A percentile compares a stretch with the other conserved stretches of the same genome.
phyloP scores from a whole-genome alignment of 352 stramenopile genomes.

The Pythium rhizo-oryzae region DNA sequence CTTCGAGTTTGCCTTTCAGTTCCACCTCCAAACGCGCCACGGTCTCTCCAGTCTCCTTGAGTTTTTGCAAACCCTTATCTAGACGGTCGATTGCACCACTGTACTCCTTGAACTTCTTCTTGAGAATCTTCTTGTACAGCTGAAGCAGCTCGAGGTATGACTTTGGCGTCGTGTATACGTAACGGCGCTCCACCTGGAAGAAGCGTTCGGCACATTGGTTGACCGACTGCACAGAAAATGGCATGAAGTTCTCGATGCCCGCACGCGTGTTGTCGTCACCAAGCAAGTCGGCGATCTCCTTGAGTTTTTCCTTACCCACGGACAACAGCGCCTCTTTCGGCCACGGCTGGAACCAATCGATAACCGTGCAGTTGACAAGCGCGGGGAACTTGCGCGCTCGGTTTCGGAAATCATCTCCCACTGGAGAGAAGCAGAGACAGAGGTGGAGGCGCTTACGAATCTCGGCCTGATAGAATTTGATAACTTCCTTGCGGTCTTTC shows the following conservation, averaged over 20 bases:
- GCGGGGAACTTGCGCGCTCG: constrained; percentile 95
- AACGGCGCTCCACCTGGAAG: constrained; percentile 87
- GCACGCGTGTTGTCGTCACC: constrained; percentile 75
- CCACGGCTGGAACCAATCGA: constrained; percentile 95
- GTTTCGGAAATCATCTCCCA: constrained; percentile 95
- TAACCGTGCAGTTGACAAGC: constrained; percentile 96
- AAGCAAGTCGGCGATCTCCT: constrained; percentile 84
- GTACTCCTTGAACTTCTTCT: constrained; percentile 92
- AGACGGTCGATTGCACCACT: constrained; percentile 89
- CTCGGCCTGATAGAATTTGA: constrained; percentile 95
- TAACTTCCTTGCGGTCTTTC: constrained; percentile 91
- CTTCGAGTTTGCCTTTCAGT: constrained; percentile 95
- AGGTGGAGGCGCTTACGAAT: constrained; percentile 96
- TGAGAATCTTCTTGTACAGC: constrained; percentile 93
- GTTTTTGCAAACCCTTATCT: constrained; percentile 92
- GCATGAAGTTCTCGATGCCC: constrained; percentile 96
- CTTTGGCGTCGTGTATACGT: constrained; percentile 96
- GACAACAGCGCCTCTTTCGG: constrained; percentile 93
- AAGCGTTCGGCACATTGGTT: constrained; percentile 93
- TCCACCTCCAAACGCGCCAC: constrained; percentile 93
- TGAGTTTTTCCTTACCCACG: constrained; percentile 89
- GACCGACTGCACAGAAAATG: constrained; percentile 94
- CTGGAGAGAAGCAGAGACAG: constrained; percentile 94
- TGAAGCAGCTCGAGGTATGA: constrained; percentile 95
- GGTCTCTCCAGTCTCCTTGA: constrained; percentile 93